phyloP scores from a whole-genome alignment of 768 basidiomycete genomes.

The Lactarius pseudohatsudake region DNA sequence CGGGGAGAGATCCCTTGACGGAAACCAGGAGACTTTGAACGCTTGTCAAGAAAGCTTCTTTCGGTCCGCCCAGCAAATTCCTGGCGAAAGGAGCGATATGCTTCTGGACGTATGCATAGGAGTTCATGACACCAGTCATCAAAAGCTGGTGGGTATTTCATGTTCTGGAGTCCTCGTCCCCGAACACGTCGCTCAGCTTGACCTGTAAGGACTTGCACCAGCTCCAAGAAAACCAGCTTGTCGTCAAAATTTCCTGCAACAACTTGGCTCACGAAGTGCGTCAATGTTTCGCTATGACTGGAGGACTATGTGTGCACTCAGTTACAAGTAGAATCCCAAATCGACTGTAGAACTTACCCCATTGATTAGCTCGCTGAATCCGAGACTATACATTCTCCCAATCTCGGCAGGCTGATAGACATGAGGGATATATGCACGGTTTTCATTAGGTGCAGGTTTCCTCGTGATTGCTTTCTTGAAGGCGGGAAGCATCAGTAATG shows the following conservation, averaged over 20 bases:
- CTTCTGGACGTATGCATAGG: slow-evolving; percentile 33
- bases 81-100: slow-evolving; percentile 32
- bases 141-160: slow-evolving; percentile 36
- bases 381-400: slow-evolving; percentile 4
- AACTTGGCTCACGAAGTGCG: slow-evolving; percentile 28
- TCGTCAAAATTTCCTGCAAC: slow-evolving; percentile 33
- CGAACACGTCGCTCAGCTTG: slow-evolving; percentile 33
- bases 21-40: slow-evolving; percentile 30
- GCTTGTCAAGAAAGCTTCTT: slow-evolving; percentile 30
- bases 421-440: not conserved
- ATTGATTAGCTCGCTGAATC: not conserved
- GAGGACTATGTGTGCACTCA: not conserved
- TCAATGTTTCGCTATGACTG: not conserved
- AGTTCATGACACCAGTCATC: slow-evolving; percentile 37
- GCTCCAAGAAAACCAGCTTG: slow-evolving; percentile 33
- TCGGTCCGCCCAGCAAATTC: slow-evolving; percentile 29
- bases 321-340: no score
- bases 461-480: not conserved
- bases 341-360: not conserved
- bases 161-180: slow-evolving; percentile 39
- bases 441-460: not conserved
- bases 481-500: not conserved
- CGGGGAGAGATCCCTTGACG: slow-evolving; percentile 30
- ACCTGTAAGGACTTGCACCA: slow-evolving; percentile 36
- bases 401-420: not conserved